Percentiles rank a stretch among this genome's conserved stretches.
phyloP scores from a whole-genome alignment of 805 yeast species.

The Candida chauliodis region DNA sequence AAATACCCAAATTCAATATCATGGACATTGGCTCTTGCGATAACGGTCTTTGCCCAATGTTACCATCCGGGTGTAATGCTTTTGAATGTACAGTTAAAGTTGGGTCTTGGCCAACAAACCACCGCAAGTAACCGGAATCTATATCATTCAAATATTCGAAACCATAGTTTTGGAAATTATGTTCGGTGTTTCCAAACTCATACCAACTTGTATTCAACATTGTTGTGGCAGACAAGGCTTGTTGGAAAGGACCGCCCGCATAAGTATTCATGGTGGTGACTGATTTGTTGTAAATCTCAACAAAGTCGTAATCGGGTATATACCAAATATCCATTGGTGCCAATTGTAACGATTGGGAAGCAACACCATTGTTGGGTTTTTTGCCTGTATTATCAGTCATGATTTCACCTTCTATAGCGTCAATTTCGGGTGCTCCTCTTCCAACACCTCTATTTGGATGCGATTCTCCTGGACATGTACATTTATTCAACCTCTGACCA shows the following conservation, averaged over 20 bases:
- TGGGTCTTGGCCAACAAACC: constrained; percentile 83
- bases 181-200: constrained; percentile 49
- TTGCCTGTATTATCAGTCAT: constrained; percentile 38
- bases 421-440: constrained; percentile 65
- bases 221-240: constrained; percentile 83
- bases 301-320: constrained; percentile 77
- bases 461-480: constrained; percentile 35
- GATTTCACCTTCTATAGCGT: constrained; percentile 81
- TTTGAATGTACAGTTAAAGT: constrained; percentile 69
- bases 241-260: constrained; percentile 91
- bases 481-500: constrained; percentile 31
- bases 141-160: constrained; percentile 68
- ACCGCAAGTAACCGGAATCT: constrained; percentile 68
- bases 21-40: constrained; percentile 93
- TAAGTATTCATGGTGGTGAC: constrained; percentile 81
- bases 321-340: constrained; percentile 97
- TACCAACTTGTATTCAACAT: constrained; percentile 83
- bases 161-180: constrained; percentile 68
- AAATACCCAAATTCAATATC: constrained; percentile 82
- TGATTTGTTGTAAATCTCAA: constrained; percentile 66
- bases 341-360: constrained; percentile 87
- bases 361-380: constrained; percentile 50
- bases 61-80: constrained; percentile 88
- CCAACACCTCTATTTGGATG: constrained; percentile 38
- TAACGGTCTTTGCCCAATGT: constrained; percentile 76